Conservation (phyloP, 805 yeast genomes). For the Starmerella floris region DNA sequence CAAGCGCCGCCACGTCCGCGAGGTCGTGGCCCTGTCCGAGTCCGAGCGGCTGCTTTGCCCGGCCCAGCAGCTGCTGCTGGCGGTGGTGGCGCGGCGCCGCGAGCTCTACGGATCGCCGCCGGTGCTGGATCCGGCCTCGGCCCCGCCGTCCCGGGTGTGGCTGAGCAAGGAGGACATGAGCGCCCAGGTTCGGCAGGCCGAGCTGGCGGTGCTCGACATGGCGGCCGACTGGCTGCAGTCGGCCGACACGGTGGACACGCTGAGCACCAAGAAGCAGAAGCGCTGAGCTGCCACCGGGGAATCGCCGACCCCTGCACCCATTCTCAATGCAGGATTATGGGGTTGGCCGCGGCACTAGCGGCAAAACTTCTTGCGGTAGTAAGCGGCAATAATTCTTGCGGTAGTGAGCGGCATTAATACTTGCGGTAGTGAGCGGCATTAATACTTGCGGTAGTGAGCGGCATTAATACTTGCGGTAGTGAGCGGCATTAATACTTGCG, state of each 20-base stretch:
- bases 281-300: background rate
- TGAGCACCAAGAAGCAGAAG: background rate
- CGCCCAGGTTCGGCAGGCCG: slow-evolving; percentile 22
- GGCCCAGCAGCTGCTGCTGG: slow-evolving; percentile 10
- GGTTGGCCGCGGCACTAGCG: no score
- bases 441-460: no score
- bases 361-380: no score
- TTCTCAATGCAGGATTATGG: no score
- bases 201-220: slow-evolving; percentile 20
- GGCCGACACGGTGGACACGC: background rate
- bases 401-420: no score
- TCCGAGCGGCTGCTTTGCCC: slow-evolving; percentile 9
- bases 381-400: no score
- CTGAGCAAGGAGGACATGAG: slow-evolving; percentile 18
- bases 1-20: slow-evolving; percentile 7
- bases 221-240: slow-evolving; percentile 20
- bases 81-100: slow-evolving; percentile 16
- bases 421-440: no score
- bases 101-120: slow-evolving; percentile 16
- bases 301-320: no score
- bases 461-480: no score
- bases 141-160: slow-evolving; percentile 8
- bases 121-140: background rate
- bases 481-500: no score
- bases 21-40: slow-evolving; percentile 9